Percentiles rank a stretch among this genome's conserved stretches.
Conservation (phyloP, 495 filamentous ascomycete species). For the Xylaria acuta region DNA sequence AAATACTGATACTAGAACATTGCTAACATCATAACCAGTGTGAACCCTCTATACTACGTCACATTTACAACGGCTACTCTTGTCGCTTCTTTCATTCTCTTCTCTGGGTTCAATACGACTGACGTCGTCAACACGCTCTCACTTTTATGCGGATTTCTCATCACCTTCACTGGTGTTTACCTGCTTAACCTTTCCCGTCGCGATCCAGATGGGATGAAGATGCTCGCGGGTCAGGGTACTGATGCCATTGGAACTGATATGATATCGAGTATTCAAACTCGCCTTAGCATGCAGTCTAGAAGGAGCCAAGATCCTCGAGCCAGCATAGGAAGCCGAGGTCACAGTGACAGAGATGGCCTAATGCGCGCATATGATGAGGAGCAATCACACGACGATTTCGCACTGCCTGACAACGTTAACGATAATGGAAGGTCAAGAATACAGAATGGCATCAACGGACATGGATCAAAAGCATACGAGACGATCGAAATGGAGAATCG, state of each 20-base stretch:
- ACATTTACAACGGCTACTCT: conserved; percentile 98
- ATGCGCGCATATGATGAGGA: conserved; percentile 85
- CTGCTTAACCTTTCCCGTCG: conserved; percentile 91
- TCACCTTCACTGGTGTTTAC: conserved; percentile 97
- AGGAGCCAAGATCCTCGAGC: conserved; percentile 57
- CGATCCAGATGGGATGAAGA: conserved; percentile 79
- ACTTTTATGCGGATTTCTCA: conserved; percentile 88
- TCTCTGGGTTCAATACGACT: conserved; percentile 95
- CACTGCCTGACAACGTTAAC: conserved; percentile 75
- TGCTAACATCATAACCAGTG: conserved; percentile 63
- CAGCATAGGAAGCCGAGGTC: conserved; percentile 66
- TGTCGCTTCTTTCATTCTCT: conserved; percentile 95
- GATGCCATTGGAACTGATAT: conserved; percentile 90
- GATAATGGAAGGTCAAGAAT: conserved; percentile 51
- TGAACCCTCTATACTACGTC: conserved; percentile 98
- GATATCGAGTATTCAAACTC: conserved; percentile 84
- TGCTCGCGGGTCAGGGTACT: conserved; percentile 68
- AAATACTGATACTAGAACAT: conserved; percentile 1
- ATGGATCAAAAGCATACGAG: conserved; percentile 39
- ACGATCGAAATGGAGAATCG: conserved; percentile 52
- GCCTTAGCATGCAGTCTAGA: conserved; percentile 89
- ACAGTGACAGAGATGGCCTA: conserved; percentile 75
- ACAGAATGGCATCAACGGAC: conserved; percentile 35
- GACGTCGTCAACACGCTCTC: conserved; percentile 94
- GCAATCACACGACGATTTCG: conserved; percentile 63